Base-by-base conservation (phyloP, 2,329 filamentous ascomycete species). In the Laburnicola sp. region DNA sequence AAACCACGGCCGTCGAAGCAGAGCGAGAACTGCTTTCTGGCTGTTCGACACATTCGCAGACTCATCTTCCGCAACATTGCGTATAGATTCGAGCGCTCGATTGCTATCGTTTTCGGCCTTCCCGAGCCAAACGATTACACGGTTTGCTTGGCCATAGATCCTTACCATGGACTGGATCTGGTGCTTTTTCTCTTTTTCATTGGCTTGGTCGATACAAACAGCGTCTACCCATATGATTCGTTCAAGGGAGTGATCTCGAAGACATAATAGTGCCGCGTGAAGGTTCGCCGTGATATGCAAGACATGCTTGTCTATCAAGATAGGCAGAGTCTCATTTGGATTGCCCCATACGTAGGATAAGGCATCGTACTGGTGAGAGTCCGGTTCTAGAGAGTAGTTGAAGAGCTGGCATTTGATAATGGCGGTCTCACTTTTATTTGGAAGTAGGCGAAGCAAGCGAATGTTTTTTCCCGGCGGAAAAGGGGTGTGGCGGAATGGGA, bases 1-100 rank as follows among this genome's bases (percentile, higher is more conserved):
- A 45, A 62, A 62, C 57, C 59, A 62, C 21, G 47, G 46, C 44
- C 57, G 48, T 48, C 54, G 36, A 42, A 62, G 44, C 23, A 60
- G 47, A 27, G 39, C 48, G 39, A 53, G 26, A 36, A 58, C 39
- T 37, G 57, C 48, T 51, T 54, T 32, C 51, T 56, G 45, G 30
- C 36, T 36, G 31, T 45, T 38, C 26, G 26, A 25, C 44, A 44
- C 39, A 44, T 48, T 35, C 16, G 34, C 28, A 9, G 37, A 23
- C 28, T 34, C 50, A 27, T 50, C 40, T 34, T 27, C 39, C 35
- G 40, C 49, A 37, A 51, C 50, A 54, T 34, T 16, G 36, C 40
- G 31, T 50, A 60, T 55, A 21, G 35, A 28, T 45, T 56, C 16
- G 35, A 61, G 44, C 11, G 54, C 58, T 48, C 35, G 36, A 23